phyloP scores from a whole-genome alignment of 75 land plant genomes.

The Ceratopteris richardii region DNA sequence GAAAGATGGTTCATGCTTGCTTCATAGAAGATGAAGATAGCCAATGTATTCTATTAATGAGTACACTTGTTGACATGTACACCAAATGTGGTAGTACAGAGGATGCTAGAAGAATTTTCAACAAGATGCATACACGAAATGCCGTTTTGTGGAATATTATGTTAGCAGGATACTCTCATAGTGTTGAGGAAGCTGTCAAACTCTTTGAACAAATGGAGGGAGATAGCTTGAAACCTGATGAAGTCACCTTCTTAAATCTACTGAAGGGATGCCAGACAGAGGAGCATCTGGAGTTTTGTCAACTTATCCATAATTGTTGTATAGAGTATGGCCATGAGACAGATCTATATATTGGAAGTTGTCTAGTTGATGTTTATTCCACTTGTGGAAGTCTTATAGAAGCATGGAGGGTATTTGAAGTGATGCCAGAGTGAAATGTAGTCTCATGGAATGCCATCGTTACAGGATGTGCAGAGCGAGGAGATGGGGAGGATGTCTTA shows the following conservation, averaged over 20 bases:
- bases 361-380: conserved; percentile 21
- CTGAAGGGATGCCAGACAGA: neutral
- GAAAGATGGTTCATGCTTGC: conserved; percentile 38
- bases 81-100: conserved; percentile 9
- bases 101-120: conserved; percentile 5
- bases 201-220: conserved; percentile 7
- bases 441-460: conserved; percentile 47
- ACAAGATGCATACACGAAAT: conserved; percentile 6
- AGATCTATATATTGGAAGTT: conserved; percentile 14
- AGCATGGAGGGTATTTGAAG: conserved; percentile 36
- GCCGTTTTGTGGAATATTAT: conserved; percentile 2
- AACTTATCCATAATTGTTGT: conserved; percentile 3
- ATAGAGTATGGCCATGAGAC: conserved; percentile 4
- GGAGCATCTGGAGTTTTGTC: neutral
- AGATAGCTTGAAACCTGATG: conserved; percentile 7
- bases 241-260: neutral
- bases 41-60: neutral
- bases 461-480: conserved; percentile 19
- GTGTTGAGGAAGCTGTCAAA: conserved; percentile 2
- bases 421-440: conserved; percentile 27
- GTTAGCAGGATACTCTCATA: conserved; percentile 11
- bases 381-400: conserved; percentile 32
- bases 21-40: neutral
- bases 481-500: conserved; percentile 16
- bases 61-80: conserved; percentile 13